Percentiles rank a stretch among this genome's conserved stretches.
phyloP scores from a whole-genome alignment of 2,329 filamentous ascomycete species.

The Trichoderma asperellum region DNA sequence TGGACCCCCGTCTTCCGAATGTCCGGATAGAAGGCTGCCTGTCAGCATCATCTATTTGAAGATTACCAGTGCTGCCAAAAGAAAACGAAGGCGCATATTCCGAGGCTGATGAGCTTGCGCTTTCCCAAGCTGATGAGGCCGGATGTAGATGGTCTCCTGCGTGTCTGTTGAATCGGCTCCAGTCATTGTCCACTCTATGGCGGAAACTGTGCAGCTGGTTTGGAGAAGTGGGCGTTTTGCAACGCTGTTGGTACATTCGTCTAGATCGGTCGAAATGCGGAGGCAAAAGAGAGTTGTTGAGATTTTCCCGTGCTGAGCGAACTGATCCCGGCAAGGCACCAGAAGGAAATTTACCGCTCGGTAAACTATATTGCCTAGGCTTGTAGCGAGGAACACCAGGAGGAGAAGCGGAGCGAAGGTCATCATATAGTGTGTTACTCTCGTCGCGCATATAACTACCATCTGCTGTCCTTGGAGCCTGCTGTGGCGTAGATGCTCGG shows the following conservation, averaged over 20 bases:
- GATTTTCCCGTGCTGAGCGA: conserved; percentile 26
- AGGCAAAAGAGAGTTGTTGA: not conserved
- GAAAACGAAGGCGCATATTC: conserved; percentile 18
- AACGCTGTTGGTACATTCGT: conserved; percentile 2
- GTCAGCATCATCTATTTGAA: conserved; percentile 1
- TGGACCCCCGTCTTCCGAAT: conserved; percentile 22
- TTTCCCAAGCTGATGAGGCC: conserved; percentile 1
- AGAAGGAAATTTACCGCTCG: conserved; percentile 5
- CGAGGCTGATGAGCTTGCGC: conserved; percentile 9
- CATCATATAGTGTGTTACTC: not conserved
- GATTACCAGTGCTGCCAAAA: conserved; percentile 1
- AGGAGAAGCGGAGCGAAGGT: conserved; percentile 22
- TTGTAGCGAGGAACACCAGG: conserved; percentile 27
- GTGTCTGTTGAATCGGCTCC: conserved; percentile 25
- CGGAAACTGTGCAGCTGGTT: conserved; percentile 22
- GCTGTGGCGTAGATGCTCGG: conserved; percentile 3
- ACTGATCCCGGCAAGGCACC: conserved; percentile 14
- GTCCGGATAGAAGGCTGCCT: conserved; percentile 9
- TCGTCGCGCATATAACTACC: conserved; percentile 28
- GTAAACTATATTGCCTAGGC: conserved; percentile 24
- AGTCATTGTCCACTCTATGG: conserved; percentile 23
- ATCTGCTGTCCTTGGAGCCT: conserved; percentile 19
- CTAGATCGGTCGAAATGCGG: not conserved
- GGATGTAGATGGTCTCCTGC: conserved; percentile 12
- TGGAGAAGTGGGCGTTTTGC: conserved; percentile 17